Percentiles rank a stretch among this genome's conserved stretches.
Evolutionary conservation across 305 asterid species (phyloP).

Genomic region (Rubia occidens): DNA sequence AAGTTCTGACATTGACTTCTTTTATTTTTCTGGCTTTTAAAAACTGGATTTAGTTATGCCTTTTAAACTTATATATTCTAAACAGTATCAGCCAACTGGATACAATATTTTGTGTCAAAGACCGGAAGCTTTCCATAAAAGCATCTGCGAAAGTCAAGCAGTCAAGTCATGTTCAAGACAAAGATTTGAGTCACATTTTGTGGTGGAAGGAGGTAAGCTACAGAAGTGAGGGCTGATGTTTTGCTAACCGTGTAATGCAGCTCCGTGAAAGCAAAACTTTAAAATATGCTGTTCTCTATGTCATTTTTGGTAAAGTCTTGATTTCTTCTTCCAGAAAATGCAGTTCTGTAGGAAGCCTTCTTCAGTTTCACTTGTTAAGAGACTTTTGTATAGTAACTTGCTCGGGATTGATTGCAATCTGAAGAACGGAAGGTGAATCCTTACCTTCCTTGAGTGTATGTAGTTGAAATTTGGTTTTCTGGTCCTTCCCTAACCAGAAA

Average conservation of each 20-base stretch:
- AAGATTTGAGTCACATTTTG: constrained; percentile 55
- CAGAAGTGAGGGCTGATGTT: constrained; percentile 15
- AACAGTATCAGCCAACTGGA: constrained; percentile 30
- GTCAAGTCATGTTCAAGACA: constrained; percentile 35
- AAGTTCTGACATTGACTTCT: background rate
- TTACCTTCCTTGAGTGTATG: constrained; percentile 8
- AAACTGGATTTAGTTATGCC: background rate
- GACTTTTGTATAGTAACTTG: constrained; percentile 59
- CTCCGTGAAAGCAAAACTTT: background rate
- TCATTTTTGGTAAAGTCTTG: constrained; percentile 17
- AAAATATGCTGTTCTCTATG: constrained; percentile 10
- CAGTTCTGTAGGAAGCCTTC: constrained; percentile 84
- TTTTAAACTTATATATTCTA: constrained; percentile 12
- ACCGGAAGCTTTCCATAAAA: constrained; percentile 35
- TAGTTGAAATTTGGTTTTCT: background rate
- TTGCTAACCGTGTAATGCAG: constrained; percentile 13
- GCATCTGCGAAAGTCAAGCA: constrained; percentile 41
- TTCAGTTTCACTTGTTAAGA: constrained; percentile 50
- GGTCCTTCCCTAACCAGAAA: background rate
- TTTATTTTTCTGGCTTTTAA: background rate
- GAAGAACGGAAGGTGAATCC: constrained; percentile 70
- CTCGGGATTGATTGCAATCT: constrained; percentile 68
- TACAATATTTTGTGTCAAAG: constrained; percentile 38
- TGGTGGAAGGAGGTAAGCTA: constrained; percentile 96
- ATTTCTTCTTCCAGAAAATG: constrained; percentile 54